A percentile compares a stretch with the other conserved stretches of the same genome.
Evolutionary conservation across 2,329 filamentous ascomycete species (phyloP).

Genomic region (Cordyceps farinosa): DNA sequence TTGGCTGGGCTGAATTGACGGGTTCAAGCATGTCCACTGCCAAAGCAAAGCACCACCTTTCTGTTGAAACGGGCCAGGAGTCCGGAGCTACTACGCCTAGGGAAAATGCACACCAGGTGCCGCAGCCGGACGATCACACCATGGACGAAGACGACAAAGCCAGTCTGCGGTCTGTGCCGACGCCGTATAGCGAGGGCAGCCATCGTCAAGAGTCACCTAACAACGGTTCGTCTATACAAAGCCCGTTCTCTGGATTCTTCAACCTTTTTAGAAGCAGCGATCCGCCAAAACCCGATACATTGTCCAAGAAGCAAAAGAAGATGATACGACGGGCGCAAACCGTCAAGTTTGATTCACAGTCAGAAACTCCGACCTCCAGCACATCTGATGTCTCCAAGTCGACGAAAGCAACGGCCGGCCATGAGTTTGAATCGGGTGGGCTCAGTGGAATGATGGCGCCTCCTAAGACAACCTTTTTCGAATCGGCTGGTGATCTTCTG

Average conservation of each 20-base stretch:
- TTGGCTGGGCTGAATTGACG: constrained; percentile 92
- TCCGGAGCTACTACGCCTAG: constrained; percentile 36
- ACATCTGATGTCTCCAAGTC: constrained; percentile 21
- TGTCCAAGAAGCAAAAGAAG: constrained; percentile 59
- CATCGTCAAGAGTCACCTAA: constrained; percentile 15
- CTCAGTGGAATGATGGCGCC: constrained; percentile 60
- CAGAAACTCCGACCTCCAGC: constrained; percentile 20
- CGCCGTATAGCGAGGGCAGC: constrained; percentile 26
- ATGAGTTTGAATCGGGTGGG: constrained; percentile 44
- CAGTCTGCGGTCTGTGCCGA: constrained; percentile 48
- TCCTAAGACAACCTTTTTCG: constrained; percentile 88
- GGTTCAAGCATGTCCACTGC: constrained; percentile 56
- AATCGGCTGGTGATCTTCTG: constrained; percentile 87
- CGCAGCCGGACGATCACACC: constrained; percentile 64
- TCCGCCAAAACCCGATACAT: constrained; percentile 43
- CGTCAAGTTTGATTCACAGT: constrained; percentile 43
- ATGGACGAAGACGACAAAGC: constrained; percentile 63
- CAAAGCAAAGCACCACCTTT: constrained; percentile 42
- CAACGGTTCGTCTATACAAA: constrained; percentile 38
- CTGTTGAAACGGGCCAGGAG: constrained; percentile 30
- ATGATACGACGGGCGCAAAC: constrained; percentile 80
- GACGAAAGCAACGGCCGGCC: constrained; percentile 47
- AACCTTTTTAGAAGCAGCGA: constrained; percentile 68
- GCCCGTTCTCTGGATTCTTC: constrained; percentile 60
- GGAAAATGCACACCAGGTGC: constrained; percentile 56